Evolutionary conservation across 495 filamentous ascomycete genomes (phyloP), one percentile per base, ranked within the genome.

Genomic region (Penicillium salamii): DNA sequence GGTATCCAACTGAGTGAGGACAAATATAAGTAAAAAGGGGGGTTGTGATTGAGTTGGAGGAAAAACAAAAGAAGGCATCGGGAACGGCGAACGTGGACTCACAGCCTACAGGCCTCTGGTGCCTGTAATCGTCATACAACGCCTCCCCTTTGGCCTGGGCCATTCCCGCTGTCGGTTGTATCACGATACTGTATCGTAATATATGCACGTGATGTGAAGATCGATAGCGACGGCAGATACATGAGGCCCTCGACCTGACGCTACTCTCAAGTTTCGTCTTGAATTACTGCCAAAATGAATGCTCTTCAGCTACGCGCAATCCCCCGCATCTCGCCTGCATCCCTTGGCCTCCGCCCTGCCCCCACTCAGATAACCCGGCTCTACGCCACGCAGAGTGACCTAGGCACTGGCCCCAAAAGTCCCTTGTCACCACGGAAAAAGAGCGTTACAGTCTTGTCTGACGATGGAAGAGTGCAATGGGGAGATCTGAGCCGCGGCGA

Each of bases 401-500:
- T 72, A 13, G 70, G 74, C 40, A 52, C 57, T 49, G 49, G 59
- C 28, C 59, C 60, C 35, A 67, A 37, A 41, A 65, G 15, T 40
- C 14, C 17, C 2, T 31, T 34, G 49, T 67, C 61, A 50, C 59
- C 61, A 50, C 59, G 58, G 42, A 76, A 84, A 49, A 84, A 78
- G 57, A 78, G 84, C 42, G 80, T 97, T 15, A 92, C 89, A 3
- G 81, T 92, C 1, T 77, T 87, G 55, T 91, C 87, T 53, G 90
- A 96, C 53, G 82, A 89, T 66, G 89, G 90, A 11, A 76, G 82
- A 58, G 84, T 92, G 9, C 79, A 81, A 33, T 97, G 93, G 93
- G 68, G 72, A 0, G 77, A 91, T 21, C 78, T 98, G 26, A 88
- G 81, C 11, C 64, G 70, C 0, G 62, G 73, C 40, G 91, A 97